A percentile compares a stretch with the other conserved stretches of the same genome.
Evolutionary conservation across 768 basidiomycete genomes (phyloP).

Genomic region (Tricholoma sp.): DNA sequence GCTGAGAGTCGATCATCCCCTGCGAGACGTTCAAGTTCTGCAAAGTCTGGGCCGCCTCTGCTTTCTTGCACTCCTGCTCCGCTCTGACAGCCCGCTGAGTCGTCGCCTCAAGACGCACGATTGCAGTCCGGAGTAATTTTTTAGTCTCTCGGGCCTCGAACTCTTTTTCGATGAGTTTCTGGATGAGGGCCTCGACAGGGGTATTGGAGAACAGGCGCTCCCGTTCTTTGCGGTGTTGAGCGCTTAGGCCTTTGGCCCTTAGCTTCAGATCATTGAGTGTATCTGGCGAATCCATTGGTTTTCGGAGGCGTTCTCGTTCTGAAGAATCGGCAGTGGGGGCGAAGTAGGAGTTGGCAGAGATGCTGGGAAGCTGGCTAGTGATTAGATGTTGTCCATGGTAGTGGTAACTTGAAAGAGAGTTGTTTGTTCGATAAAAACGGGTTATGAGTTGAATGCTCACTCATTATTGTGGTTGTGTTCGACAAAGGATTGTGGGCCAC

Average conservation of each 20-base stretch:
- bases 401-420: not conserved
- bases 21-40: slow-evolving; percentile 22
- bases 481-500: not conserved
- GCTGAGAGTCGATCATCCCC: slow-evolving; percentile 23
- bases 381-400: not conserved
- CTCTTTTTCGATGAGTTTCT: slow-evolving; percentile 21
- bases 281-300: slow-evolving; percentile 2
- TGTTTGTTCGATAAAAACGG: not conserved
- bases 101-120: slow-evolving; percentile 21
- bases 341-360: not conserved
- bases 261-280: not conserved
- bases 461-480: not conserved
- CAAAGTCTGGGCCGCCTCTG: slow-evolving; percentile 20
- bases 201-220: slow-evolving; percentile 21
- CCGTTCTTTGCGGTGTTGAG: slow-evolving; percentile 18
- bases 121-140: slow-evolving; percentile 20
- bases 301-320: slow-evolving; percentile 1
- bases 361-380: not conserved
- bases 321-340: not conserved
- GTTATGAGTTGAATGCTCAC: not conserved
- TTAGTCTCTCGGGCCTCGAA: slow-evolving; percentile 23
- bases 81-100: slow-evolving; percentile 12
- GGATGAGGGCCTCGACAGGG: slow-evolving; percentile 22
- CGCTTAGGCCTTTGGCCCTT: slow-evolving; percentile 6
- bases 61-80: slow-evolving; percentile 9